Base-by-base conservation (phyloP, 495 filamentous ascomycete species). In the Penicillium pulvis region DNA sequence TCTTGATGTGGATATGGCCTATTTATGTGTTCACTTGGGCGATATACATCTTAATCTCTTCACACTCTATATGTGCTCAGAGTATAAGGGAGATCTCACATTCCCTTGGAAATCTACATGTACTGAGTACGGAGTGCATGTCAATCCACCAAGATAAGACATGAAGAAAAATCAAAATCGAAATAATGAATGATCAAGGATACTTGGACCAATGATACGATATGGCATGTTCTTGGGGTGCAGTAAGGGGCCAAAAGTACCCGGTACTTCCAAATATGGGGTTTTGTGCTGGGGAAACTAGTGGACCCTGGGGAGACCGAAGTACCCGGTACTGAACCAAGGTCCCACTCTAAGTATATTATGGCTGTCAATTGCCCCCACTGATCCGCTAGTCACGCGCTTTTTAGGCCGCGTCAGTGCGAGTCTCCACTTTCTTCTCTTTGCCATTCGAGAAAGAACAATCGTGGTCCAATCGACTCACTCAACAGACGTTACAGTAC, bases 311-410 rank as follows among this genome's bases (percentile, higher is more conserved):
- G 39, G 39, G 39, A 14, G 33, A 14, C 4, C 33, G 12, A 36
- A 36, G 39, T 41, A 48, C 42, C 42, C 44, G 26, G 20, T 60
- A 60, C 51, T 16, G 57, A 14, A 17, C 12, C 4, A 41, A 5
- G 14, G 16, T 6, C 16, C 39, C 39, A 41, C 39, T 41, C 39
- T 3, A 23, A 36, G 33, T 36, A 36, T 8, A 36, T 36, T 12
- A 28, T 12, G 20, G 43, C 43, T 45, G 46, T 17, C 44, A 39
- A 55, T 30, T 48, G 48, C 48, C 52, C 50, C 64, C 59, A 60
- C 56, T 61, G 71, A 76, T 71, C 66, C 57, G 62, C 71, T 53
- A 68, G 72, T 77, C 74, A 77, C 72, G 71, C 71, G 72, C 49
- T 49, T 51, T 53, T 51, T 36, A 20, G 33, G 45, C 44, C 49